These are phyloP conservation scores for Bruguiera parviflora DNA, from an alignment of 345 rosid genomes.

Conservation along the genomic window DNA sequence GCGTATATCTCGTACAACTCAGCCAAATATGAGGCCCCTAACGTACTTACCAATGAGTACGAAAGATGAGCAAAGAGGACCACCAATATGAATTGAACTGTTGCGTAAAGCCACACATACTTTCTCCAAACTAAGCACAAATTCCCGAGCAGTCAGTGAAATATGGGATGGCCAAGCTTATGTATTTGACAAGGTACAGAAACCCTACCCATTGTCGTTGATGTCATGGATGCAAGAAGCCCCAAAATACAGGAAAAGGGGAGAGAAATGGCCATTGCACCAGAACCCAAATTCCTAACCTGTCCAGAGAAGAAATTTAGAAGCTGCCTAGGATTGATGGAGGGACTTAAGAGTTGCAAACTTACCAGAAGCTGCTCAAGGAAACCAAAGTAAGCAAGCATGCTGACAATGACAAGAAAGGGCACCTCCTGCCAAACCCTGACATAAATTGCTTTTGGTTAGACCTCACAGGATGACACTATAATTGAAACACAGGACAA, in stretches of 20 bases:
- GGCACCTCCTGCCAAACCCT: slow-evolving; percentile 99
- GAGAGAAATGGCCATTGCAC: slow-evolving; percentile 88
- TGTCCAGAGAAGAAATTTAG: slow-evolving; percentile 25
- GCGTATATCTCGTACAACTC: too few relatives aligned
- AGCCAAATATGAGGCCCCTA: neutral
- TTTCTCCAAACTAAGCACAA: slow-evolving; percentile 51
- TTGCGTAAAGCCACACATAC: slow-evolving; percentile 69
- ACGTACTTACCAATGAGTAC: slow-evolving; percentile 58
- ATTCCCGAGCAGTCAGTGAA: slow-evolving; percentile 10
- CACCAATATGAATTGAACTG: slow-evolving; percentile 60
- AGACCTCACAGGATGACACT: slow-evolving; percentile 1
- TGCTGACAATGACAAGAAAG: slow-evolving; percentile 79
- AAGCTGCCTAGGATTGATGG: slow-evolving; percentile 5
- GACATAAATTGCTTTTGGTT: slow-evolving; percentile 16
- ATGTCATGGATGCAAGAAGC: slow-evolving; percentile 84
- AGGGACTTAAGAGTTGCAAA: neutral
- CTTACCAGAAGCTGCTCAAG: slow-evolving; percentile 96
- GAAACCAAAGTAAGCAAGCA: slow-evolving; percentile 95
- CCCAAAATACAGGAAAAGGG: slow-evolving; percentile 93
- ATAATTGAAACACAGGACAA: neutral
- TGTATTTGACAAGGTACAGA: neutral
- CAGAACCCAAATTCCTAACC: slow-evolving; percentile 71
- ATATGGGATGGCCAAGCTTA: neutral
- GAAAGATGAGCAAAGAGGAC: slow-evolving; percentile 69
- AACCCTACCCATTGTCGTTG: slow-evolving; percentile 81